Evolutionary conservation across 163 green algal species (phyloP).

Genomic region (Scenedesmus sp.): DNA sequence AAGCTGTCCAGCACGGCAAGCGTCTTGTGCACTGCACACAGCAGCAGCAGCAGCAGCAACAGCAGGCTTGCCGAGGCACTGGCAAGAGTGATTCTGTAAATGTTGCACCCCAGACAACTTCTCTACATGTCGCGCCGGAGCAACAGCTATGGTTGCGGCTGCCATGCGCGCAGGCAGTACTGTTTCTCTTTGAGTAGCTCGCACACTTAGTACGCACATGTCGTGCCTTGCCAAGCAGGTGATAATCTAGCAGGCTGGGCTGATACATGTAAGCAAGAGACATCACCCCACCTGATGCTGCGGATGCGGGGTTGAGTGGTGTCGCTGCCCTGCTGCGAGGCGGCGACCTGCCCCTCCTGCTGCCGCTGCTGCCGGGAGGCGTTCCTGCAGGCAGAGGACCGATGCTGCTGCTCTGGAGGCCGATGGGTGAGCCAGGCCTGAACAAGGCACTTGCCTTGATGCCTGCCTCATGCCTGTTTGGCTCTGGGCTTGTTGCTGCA

Average conservation of each 20-base stretch:
- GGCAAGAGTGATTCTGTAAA: too few species aligned
- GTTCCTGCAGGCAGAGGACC: background rate
- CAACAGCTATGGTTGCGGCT: too few species aligned
- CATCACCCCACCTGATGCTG: background rate
- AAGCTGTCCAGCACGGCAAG: constrained; percentile 16
- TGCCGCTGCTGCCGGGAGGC: background rate
- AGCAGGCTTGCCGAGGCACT: background rate
- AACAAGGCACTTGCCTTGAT: constrained; percentile 25
- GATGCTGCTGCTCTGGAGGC: background rate
- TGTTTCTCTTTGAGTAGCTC: background rate
- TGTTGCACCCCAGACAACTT: background rate
- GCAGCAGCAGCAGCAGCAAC: background rate
- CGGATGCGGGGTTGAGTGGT: background rate
- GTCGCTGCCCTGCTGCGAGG: background rate
- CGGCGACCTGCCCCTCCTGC: background rate
- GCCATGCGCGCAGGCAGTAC: background rate
- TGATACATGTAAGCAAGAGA: background rate
- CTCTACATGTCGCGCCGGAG: too few species aligned
- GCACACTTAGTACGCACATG: too few species aligned
- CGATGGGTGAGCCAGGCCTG: constrained; percentile 20
- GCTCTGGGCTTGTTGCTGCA: constrained; percentile 6
- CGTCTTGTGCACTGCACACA: background rate
- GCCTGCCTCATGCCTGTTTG: constrained; percentile 11
- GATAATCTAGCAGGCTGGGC: too few species aligned
- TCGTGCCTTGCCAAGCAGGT: background rate